Percentiles rank a stretch among this genome's conserved stretches.
Evolutionary conservation across 192 early-diverging fungal species (phyloP).

Genomic region (Coemansia sp.): DNA sequence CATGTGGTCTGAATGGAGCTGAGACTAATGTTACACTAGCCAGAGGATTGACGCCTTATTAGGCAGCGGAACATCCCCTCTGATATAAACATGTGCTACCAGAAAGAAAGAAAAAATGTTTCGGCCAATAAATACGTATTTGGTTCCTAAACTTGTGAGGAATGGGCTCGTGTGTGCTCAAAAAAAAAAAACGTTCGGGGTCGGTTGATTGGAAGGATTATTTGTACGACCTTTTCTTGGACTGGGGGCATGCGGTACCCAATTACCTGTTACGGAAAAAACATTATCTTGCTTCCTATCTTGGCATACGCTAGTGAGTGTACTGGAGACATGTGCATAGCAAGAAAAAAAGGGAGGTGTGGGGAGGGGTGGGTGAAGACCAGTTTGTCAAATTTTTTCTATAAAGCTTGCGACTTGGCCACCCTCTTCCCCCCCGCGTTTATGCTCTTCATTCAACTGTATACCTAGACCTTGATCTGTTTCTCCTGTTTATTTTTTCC

Average conservation of each 20-base stretch:
- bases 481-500: neutral
- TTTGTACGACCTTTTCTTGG: neutral
- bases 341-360: neutral
- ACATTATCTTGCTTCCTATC: neutral
- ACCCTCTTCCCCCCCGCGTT: constrained; percentile 1
- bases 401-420: neutral
- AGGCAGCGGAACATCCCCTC: neutral
- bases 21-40: constrained; percentile 4
- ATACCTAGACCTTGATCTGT: constrained; percentile 4
- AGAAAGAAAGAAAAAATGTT: neutral
- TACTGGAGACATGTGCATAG: neutral
- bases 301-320: neutral
- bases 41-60: neutral
- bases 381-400: neutral
- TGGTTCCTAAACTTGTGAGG: neutral
- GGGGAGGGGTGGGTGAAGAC: neutral
- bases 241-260: neutral
- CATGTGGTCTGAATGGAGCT: neutral
- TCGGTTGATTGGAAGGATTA: neutral
- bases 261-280: neutral
- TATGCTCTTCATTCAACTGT: neutral
- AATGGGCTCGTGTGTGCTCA: neutral
- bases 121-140: neutral
- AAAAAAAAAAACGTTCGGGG: neutral
- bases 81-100: constrained; percentile 5